phyloP scores from a whole-genome alignment of 78 protist genomes.

The Planoprotostelium fungivorum region DNA sequence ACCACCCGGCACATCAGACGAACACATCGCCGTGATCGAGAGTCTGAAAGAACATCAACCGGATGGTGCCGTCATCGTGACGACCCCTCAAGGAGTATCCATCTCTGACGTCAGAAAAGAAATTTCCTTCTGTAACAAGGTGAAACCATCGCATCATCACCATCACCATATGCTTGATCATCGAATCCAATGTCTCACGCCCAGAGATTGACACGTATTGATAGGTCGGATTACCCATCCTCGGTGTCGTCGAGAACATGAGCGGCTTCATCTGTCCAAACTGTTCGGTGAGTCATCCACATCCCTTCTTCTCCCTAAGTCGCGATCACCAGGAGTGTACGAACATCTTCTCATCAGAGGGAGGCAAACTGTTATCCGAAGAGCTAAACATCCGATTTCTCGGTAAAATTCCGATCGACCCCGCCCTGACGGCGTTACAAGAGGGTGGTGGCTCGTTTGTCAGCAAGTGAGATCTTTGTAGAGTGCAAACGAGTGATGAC shows the following conservation, averaged over 20 bases:
- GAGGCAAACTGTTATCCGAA: slow-evolving; percentile 67
- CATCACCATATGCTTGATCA: no score
- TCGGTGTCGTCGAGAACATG: slow-evolving; percentile 99
- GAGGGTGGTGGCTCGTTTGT: neutral
- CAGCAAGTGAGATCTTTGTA: neutral
- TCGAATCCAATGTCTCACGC: neutral
- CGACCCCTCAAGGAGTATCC: slow-evolving; percentile 87
- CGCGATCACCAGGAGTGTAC: slow-evolving; percentile 51
- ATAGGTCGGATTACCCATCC: slow-evolving; percentile 55
- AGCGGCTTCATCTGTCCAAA: slow-evolving; percentile 94
- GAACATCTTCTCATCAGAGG: slow-evolving; percentile 74
- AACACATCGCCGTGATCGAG: slow-evolving; percentile 75
- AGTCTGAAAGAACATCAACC: slow-evolving; percentile 39
- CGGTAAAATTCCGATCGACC: slow-evolving; percentile 82
- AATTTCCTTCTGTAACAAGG: slow-evolving; percentile 87
- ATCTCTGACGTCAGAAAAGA: slow-evolving; percentile 89
- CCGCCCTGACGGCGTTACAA: slow-evolving; percentile 28
- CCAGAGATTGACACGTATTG: neutral
- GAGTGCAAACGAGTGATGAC: neutral
- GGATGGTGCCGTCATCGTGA: slow-evolving; percentile 85
- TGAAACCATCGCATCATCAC: no score
- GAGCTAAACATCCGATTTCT: slow-evolving; percentile 54
- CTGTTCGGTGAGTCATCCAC: slow-evolving; percentile 63
- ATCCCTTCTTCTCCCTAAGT: neutral
- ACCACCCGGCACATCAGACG: slow-evolving; percentile 93